Evolutionary conservation across 495 filamentous ascomycete genomes (phyloP), one percentile per base, ranked within the genome.

Genomic region (Lentithecium fluviatile): DNA sequence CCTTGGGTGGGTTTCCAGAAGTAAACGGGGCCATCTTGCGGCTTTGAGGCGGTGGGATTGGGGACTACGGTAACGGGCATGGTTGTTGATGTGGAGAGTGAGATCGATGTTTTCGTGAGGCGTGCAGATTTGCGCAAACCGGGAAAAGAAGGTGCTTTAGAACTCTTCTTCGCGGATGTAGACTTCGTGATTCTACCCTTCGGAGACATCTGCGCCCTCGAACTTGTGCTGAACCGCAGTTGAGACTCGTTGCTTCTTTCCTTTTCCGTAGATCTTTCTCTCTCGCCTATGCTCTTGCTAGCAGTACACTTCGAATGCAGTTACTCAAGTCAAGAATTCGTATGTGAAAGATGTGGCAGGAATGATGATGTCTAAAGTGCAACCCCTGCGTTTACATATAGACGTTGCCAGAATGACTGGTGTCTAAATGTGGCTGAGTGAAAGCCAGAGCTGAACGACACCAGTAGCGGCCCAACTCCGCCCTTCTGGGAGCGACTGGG

Each of bases 1-100:
- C 13, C 19, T 1, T 54, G 34, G 17, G 20, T 5, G 4, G 58
- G 50, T 52, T 52, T 52, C 49, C 49, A 56, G 45, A 62, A 62
- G 45, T 62, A 62, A 10, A 59, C 48, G 1, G 56, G 48, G n/a
- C n/a, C n/a, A n/a, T n/a, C n/a, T n/a, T n/a, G n/a, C n/a, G n/a
- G n/a, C n/a, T n/a, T n/a, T n/a, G n/a, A n/a, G n/a, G n/a, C n/a
- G n/a, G n/a, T n/a, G n/a, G n/a, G n/a, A n/a, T n/a, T n/a, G n/a
- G n/a, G n/a, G n/a, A n/a, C n/a, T n/a, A n/a, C n/a, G n/a, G n/a
- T n/a, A n/a, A n/a, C n/a, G n/a, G n/a, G n/a, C n/a, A n/a, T n/a
- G n/a, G n/a, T n/a, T n/a, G n/a, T n/a, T n/a, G n/a, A n/a, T n/a
- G n/a, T n/a, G n/a, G n/a, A n/a, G n/a, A n/a, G n/a, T 2, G 15